Conservation (phyloP, 1,284 basidiomycete genomes). For the Vanrija humicola region DNA sequence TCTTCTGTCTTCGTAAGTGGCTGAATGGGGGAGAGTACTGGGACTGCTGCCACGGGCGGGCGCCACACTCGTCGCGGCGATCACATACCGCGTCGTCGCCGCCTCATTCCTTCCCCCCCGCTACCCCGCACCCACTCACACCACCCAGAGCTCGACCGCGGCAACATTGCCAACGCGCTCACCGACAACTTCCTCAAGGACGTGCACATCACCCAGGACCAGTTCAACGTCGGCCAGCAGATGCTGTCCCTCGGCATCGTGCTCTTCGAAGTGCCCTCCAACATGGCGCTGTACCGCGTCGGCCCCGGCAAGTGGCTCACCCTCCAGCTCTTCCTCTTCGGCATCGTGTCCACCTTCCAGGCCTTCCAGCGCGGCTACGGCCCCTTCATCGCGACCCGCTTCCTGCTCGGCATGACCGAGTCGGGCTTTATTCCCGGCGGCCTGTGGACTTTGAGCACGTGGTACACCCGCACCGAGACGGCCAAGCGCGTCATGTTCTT, state of each 20-base stretch:
- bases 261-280: conserved; percentile 32
- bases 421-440: conserved; percentile 33
- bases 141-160: conserved; percentile 20
- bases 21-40: too few species aligned
- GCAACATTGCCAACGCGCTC: conserved; percentile 28
- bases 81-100: too few species aligned
- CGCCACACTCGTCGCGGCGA: too few species aligned
- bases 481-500: conserved; percentile 32
- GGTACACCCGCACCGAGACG: conserved; percentile 29
- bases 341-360: conserved; percentile 33
- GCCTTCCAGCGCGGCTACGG: conserved; percentile 31
- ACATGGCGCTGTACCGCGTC: conserved; percentile 25
- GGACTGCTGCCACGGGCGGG: too few species aligned
- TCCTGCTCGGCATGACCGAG: conserved; percentile 29
- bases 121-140: background rate
- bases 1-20: conserved; percentile 28
- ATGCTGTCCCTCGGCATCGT: conserved; percentile 38
- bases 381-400: conserved; percentile 29
- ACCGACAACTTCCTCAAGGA: conserved; percentile 32
- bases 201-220: conserved; percentile 32
- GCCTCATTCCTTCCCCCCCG: too few species aligned
- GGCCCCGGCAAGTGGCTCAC: conserved; percentile 27
- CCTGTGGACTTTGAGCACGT: conserved; percentile 20
- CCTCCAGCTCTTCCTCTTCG: conserved; percentile 30
- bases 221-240: conserved; percentile 37